phyloP scores from a whole-genome alignment of 768 basidiomycete species.

The Hemileccinum rubropunctum region DNA sequence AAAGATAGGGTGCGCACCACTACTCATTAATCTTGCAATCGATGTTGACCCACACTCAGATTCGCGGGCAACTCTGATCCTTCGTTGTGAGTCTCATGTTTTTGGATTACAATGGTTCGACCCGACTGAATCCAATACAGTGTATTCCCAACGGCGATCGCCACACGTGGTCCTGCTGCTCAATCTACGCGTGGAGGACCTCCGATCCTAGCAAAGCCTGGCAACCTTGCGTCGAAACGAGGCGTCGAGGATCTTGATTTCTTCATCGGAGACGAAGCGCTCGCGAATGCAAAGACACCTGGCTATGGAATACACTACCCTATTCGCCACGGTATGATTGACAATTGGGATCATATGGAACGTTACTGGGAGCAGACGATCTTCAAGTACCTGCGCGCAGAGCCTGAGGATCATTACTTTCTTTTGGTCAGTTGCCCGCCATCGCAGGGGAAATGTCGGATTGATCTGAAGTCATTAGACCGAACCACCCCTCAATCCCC shows the following conservation, averaged over 20 bases:
- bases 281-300: constrained; percentile 92
- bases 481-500: constrained; percentile 97
- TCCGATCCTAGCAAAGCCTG: constrained; percentile 78
- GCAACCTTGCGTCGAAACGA: constrained; percentile 92
- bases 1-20: constrained; percentile 80
- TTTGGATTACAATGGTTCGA: constrained; percentile 1
- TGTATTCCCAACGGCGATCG: constrained; percentile 98
- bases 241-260: constrained; percentile 98
- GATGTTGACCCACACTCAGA: constrained; percentile 40
- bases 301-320: constrained; percentile 82
- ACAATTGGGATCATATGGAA: constrained; percentile 70
- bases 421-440: constrained; percentile 65
- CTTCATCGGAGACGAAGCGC: constrained; percentile 98
- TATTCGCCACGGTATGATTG: constrained; percentile 95
- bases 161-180: constrained; percentile 69
- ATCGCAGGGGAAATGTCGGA: constrained; percentile 17
- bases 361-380: constrained; percentile 99
- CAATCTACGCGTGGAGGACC: constrained; percentile 66
- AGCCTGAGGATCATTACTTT: constrained; percentile 99
- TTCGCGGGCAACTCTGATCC: constrained; percentile 99
- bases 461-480: constrained; percentile 53
- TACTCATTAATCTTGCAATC: not conserved
- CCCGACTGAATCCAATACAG: constrained; percentile 34
- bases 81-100: constrained; percentile 52
- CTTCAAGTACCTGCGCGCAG: constrained; percentile 98